Evolutionary conservation across 345 rosid genomes (phyloP), one percentile per base, ranked within the genome.

Genomic region (Acer yangbiense): DNA sequence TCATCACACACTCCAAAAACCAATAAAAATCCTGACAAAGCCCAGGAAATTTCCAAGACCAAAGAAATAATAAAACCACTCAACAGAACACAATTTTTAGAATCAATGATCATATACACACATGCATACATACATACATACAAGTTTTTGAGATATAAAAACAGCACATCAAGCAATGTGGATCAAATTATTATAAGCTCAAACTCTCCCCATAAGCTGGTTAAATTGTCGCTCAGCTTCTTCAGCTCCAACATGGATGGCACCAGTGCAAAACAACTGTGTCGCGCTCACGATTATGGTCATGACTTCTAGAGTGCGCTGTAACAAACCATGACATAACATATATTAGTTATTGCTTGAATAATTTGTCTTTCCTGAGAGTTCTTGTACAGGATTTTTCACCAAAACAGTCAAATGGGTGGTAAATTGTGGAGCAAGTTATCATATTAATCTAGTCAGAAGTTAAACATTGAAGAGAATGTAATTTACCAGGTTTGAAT

Each of bases 301-400:
- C 79, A 89, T 63, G 12, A 91, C 89, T 82, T 94, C 97, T 6
- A 94, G 87, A 32, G 92, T 90, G 35, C 98, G 81, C 98, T 94
- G 94, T 81, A 77, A 9, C 80, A 77, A 7, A 32, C 58, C 60
- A 71, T 50, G 46, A 68, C 23, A 72, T 41, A 73, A 74, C 44
- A 74, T 60, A 5, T 25, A 78, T 27, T 73, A 73, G 35, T n/a
- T 23, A 9, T 7, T 10, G 27, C 21, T 7, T 7, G 65, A 60
- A 32, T 25, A 21, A 61, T 13, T 29, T 20, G 1, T 1, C 23
- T 32, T 32, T 32, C 35, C 35, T 35, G 39, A 35, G 39, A 35
- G 39, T 35, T 35, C 39, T 35, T 35, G 39, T 35, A 35, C 39
- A 35, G 39, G 39, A 35, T 35, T 35, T 50, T 12, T 23, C 16